Conservation (phyloP, 106 monocot species). For the Dendrobium chrysotoxum region DNA sequence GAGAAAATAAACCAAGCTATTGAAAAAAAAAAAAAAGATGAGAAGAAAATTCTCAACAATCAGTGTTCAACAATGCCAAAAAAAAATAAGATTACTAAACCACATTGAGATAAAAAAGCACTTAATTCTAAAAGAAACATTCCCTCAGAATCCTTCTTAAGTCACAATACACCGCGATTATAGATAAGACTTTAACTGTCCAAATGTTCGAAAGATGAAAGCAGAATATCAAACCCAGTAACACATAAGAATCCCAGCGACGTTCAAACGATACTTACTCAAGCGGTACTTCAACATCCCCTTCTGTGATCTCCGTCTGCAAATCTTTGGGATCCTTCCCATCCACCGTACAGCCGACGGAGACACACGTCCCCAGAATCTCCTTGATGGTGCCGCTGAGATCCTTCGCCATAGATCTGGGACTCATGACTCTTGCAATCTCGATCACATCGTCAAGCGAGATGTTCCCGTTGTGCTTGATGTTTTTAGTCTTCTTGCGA, state of each 20-base stretch:
- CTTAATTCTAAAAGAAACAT: background rate
- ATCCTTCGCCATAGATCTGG: constrained; percentile 68
- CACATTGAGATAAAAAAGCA: background rate
- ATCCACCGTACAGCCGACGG: constrained; percentile 62
- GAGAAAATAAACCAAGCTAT: no score
- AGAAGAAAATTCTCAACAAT: background rate
- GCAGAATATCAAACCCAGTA: no score
- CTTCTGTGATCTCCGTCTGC: constrained; percentile 40
- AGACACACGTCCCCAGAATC: constrained; percentile 66
- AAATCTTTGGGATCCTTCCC: constrained; percentile 67
- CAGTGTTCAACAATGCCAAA: background rate
- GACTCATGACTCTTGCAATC: constrained; percentile 47
- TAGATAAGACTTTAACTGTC: background rate
- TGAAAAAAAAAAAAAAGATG: no score
- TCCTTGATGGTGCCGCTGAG: constrained; percentile 48
- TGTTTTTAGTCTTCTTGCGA: constrained; percentile 62
- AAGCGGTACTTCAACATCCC: constrained; percentile 41
- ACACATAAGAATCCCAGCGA: background rate
- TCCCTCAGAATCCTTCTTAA: background rate
- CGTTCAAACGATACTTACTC: background rate
- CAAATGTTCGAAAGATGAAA: background rate
- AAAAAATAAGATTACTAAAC: background rate
- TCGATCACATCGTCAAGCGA: constrained; percentile 57
- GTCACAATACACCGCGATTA: background rate
- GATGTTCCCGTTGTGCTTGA: constrained; percentile 66